A percentile compares a stretch with the other conserved stretches of the same genome.
These are phyloP conservation scores for Salinomyces thailandicus DNA, from an alignment of 2,329 filamentous ascomycete genomes.

Conservation along the genomic window DNA sequence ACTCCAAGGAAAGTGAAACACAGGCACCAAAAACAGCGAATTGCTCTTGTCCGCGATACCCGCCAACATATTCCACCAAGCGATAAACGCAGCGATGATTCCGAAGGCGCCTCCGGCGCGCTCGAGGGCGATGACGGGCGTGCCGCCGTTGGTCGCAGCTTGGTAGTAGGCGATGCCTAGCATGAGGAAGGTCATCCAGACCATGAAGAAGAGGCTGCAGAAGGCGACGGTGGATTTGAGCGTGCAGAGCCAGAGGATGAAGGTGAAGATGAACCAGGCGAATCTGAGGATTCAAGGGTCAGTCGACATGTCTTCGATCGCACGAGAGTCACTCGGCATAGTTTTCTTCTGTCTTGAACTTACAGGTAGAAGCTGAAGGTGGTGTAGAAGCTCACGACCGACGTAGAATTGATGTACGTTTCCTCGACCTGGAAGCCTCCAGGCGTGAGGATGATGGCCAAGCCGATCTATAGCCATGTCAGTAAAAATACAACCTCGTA, in stretches of 20 bases:
- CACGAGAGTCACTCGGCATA: no score
- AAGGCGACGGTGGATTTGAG: constrained; percentile 68
- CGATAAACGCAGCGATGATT: constrained; percentile 56
- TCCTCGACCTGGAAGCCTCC: constrained; percentile 52
- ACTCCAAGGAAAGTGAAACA: constrained; percentile 29
- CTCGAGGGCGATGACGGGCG: constrained; percentile 27
- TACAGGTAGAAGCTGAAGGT: constrained; percentile 65
- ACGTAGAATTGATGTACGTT: constrained; percentile 24
- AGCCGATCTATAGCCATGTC: constrained; percentile 49
- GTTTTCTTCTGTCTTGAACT: no score
- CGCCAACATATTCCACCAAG: constrained; percentile 79
- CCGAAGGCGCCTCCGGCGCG: constrained; percentile 71
- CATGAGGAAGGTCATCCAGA: constrained; percentile 62
- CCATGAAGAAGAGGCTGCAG: constrained; percentile 65
- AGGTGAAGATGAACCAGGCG: constrained; percentile 80
- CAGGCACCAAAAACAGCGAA: constrained; percentile 20
- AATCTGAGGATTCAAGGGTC: no score
- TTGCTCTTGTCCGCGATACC: constrained; percentile 58
- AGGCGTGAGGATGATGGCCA: constrained; percentile 61
- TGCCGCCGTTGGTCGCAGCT: constrained; percentile 17
- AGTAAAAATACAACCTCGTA: no score
- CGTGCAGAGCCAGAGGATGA: constrained; percentile 61
- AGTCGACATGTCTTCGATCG: no score
- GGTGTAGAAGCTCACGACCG: constrained; percentile 38
- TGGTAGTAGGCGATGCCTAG: constrained; percentile 54